Evolutionary conservation across 768 basidiomycete genomes (phyloP).

Genomic region (Russula virescens): DNA sequence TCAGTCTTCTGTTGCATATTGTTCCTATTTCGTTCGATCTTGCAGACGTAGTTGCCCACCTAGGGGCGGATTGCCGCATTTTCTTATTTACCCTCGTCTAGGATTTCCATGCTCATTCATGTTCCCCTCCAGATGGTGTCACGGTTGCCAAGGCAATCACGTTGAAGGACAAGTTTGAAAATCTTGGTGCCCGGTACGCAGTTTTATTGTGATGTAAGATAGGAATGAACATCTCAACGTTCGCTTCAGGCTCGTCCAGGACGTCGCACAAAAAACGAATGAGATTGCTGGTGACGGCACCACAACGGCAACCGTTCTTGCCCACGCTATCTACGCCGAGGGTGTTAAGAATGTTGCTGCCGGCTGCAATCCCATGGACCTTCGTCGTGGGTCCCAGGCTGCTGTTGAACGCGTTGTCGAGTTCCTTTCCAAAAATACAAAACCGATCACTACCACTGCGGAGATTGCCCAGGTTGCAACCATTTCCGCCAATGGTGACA

Average conservation of each 20-base stretch:
- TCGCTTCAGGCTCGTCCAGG: constrained; percentile 72
- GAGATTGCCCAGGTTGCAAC: constrained; percentile 99
- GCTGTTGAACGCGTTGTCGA: constrained; percentile 90
- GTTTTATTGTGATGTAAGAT: neutral
- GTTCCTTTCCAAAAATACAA: constrained; percentile 81
- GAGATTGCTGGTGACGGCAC: constrained; percentile 97
- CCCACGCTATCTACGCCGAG: constrained; percentile 96
- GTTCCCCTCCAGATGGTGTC: constrained; percentile 68
- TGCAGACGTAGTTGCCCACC: too few species aligned
- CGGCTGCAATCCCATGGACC: constrained; percentile 99
- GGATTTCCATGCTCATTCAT: neutral
- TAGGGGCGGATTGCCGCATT: neutral
- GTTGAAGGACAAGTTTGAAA: constrained; percentile 97
- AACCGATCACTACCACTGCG: constrained; percentile 92
- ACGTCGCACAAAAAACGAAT: constrained; percentile 95
- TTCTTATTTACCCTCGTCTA: neutral
- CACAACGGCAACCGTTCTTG: constrained; percentile 94
- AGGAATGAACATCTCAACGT: constrained; percentile 6
- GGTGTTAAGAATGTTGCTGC: constrained; percentile 99
- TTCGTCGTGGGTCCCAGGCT: constrained; percentile 94
- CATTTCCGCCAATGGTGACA: constrained; percentile 61
- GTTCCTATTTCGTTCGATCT: neutral
- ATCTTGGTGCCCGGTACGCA: constrained; percentile 90
- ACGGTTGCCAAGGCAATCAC: constrained; percentile 94
- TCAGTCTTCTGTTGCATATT: neutral